These are phyloP conservation scores for Exsudoporus frostii DNA, from an alignment of 768 basidiomycete species.

Conservation along the genomic window DNA sequence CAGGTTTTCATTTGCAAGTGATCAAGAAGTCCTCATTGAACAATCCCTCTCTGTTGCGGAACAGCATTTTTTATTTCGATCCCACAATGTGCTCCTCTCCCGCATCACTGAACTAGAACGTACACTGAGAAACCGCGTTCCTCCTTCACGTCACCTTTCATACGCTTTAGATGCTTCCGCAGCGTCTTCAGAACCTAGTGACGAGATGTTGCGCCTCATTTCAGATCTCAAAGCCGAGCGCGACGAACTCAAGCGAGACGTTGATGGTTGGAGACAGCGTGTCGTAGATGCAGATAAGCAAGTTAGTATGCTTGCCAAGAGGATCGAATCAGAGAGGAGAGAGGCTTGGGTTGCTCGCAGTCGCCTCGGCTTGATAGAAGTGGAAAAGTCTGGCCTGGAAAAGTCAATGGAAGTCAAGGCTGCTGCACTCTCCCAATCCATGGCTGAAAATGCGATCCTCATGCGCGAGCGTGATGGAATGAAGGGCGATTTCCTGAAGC, in stretches of 20 bases:
- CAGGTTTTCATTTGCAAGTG: slow-evolving; percentile 35
- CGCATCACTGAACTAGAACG: slow-evolving; percentile 81
- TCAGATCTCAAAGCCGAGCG: slow-evolving; percentile 83
- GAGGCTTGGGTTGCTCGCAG: slow-evolving; percentile 87
- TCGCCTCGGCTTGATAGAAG: slow-evolving; percentile 58
- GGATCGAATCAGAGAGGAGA: slow-evolving; percentile 74
- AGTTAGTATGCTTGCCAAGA: slow-evolving; percentile 56
- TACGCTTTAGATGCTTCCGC: slow-evolving; percentile 42
- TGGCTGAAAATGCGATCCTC: slow-evolving; percentile 25
- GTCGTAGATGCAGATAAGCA: slow-evolving; percentile 76
- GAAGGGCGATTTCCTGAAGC: slow-evolving; percentile 28
- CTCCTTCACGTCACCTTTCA: slow-evolving; percentile 51
- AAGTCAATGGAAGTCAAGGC: slow-evolving; percentile 41
- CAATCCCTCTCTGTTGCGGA: slow-evolving; percentile 68
- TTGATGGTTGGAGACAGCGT: slow-evolving; percentile 80
- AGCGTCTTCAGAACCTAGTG: slow-evolving; percentile 50
- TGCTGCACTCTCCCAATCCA: slow-evolving; percentile 28
- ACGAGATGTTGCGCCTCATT: slow-evolving; percentile 76
- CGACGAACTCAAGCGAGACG: slow-evolving; percentile 84
- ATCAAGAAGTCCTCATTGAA: slow-evolving; percentile 19
- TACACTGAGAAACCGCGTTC: slow-evolving; percentile 45
- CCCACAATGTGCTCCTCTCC: slow-evolving; percentile 76
- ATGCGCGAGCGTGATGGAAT: slow-evolving; percentile 28
- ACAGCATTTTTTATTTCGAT: slow-evolving; percentile 83
- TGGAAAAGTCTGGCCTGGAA: slow-evolving; percentile 60